Base-by-base conservation (phyloP, 306 rosid species). In the Medicago ruthenica region DNA sequence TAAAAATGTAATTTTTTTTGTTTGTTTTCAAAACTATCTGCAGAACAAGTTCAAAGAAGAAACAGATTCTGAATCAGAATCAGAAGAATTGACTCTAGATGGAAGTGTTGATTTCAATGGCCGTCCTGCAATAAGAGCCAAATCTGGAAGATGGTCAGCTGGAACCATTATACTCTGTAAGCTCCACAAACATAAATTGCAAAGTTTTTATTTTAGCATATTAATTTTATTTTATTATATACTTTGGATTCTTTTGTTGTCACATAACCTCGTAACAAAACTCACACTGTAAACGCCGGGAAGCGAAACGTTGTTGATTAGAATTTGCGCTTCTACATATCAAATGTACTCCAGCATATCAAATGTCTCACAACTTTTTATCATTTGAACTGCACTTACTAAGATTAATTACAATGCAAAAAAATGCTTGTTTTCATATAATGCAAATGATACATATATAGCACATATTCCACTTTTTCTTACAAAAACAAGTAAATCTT, bases 91-190 rank as follows among this genome's bases (percentile, higher is more conserved):
- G 67, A 88, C 98, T 83, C 97, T 90, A 77, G 99, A 96, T 82
- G 98, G 99, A 4, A 89, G 86, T 39, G 89, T 96, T 63, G 97
- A 89, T 77, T 82, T 85, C 89, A 90, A 90, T 63, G 93, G 92
- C 66, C 87, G 80, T 22, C 96, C 97, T 15, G 99, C 99, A 58
- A 90, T 92, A 74, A 84, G 90, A 81, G 69, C 78, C 62, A 89
- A 90, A 87, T 88, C 99, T 31, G 99, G 99, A 63, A 75, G 88
- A 83, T 92, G 99, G 99, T 74, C 81, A 76, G 99, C 98, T 67
- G 99, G 89, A 83, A 90, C 59, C 54, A 90, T 92, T 87, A 81
- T 96, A 61, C 98, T 96, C 61, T 79, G 99, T 96, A 92, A 89
- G 93, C 81, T 59, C 50, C 74, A 18, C 11, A 64, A 22, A 20